phyloP scores from a whole-genome alignment of 1,284 basidiomycete species.

The Apiotrichum gamsii region DNA sequence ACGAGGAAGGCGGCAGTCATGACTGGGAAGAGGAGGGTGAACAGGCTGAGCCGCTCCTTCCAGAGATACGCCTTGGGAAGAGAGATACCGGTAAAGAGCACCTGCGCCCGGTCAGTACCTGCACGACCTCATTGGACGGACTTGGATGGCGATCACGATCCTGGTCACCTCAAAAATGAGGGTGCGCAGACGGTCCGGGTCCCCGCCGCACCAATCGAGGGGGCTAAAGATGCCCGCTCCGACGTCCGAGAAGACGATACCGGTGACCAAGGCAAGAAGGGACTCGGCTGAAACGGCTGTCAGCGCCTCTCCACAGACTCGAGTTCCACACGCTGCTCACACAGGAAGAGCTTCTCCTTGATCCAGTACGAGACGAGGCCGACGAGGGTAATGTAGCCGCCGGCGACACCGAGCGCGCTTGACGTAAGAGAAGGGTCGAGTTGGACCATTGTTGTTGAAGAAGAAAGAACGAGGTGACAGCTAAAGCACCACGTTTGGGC shows the following conservation, averaged over 20 bases:
- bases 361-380: constrained; percentile 46
- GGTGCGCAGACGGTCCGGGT: constrained; percentile 29
- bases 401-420: constrained; percentile 37
- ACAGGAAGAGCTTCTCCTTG: constrained; percentile 48
- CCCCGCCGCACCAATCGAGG: constrained; percentile 18
- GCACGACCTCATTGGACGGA: too few species aligned
- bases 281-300: constrained; percentile 82
- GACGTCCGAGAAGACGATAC: constrained; percentile 65
- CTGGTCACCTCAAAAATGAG: constrained; percentile 70
- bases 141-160: constrained; percentile 87
- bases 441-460: too few species aligned
- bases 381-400: constrained; percentile 41
- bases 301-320: too few species aligned
- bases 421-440: constrained; percentile 44
- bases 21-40: constrained; percentile 74
- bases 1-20: constrained; percentile 83
- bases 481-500: too few species aligned
- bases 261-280: constrained; percentile 85
- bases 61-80: constrained; percentile 79
- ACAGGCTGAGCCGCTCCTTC: constrained; percentile 76
- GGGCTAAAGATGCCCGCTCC: constrained; percentile 30
- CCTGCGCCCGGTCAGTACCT: too few species aligned
- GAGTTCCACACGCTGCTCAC: constrained; percentile 24
- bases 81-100: constrained; percentile 93
- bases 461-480: too few species aligned